Evolutionary conservation across 306 rosid genomes (phyloP).

Genomic region (Luffa acutangula): DNA sequence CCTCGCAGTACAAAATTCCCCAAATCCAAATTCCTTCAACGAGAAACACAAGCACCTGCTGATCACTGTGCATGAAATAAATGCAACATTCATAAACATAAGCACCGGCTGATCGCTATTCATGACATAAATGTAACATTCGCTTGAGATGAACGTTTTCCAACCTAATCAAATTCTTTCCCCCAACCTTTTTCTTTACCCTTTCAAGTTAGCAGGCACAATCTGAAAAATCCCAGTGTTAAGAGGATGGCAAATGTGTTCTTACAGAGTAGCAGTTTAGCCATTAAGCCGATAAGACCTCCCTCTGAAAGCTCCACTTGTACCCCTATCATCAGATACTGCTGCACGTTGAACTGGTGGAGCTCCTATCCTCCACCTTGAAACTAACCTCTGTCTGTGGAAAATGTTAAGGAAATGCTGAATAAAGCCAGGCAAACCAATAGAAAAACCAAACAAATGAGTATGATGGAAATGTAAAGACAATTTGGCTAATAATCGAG

Average conservation of each 20-base stretch:
- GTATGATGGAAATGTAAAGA: neutral
- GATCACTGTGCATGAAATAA: neutral
- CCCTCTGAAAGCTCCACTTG: slow-evolving; percentile 74
- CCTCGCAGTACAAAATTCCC: neutral
- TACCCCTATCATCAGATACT: slow-evolving; percentile 31
- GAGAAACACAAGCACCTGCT: neutral
- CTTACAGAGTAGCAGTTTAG: slow-evolving; percentile 6
- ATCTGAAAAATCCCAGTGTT: neutral
- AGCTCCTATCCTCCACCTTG: slow-evolving; percentile 75
- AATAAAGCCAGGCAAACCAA: neutral
- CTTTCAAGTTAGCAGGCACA: neutral
- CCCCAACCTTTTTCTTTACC: neutral
- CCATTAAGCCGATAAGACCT: slow-evolving; percentile 62
- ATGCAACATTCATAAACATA: neutral
- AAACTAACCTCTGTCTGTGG: slow-evolving; percentile 57
- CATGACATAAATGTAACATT: neutral
- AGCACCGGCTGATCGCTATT: neutral
- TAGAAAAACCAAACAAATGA: neutral
- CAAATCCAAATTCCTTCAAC: neutral
- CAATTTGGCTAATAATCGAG: neutral
- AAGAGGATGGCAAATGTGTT: neutral
- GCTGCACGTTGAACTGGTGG: slow-evolving; percentile 31
- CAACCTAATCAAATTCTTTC: neutral
- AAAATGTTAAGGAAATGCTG: slow-evolving; percentile 29
- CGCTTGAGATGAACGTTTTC: neutral